Base-by-base conservation (phyloP, 768 basidiomycete species). In the Suillus ampliporus region DNA sequence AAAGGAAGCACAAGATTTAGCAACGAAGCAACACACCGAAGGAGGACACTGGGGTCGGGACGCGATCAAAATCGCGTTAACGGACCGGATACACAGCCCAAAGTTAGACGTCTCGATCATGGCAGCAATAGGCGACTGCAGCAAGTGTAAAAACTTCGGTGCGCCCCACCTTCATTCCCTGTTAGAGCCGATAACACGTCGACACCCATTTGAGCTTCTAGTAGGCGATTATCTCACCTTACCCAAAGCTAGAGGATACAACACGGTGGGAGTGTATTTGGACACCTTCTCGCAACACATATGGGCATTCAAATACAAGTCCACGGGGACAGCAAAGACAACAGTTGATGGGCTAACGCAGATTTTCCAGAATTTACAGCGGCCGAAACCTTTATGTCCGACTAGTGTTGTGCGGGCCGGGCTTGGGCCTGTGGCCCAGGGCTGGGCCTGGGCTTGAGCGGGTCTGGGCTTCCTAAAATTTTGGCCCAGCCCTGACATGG, bases 131-230 rank as follows among this genome's bases (percentile, higher is more conserved):
- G 59, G 28, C 38, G 17, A 59, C 13, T 52, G 48, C 56, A 60
- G 46, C 11, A 44, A 58, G 23, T 76, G 75, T 68, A 77, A 77
- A 57, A 65, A 67, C 31, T 79, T 78, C 47, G 75, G 79, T 1
- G 28, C 58, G 4, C 64, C 66, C 3, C 73, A 77, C 62, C 51
- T 79, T 19, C 64, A 62, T 47, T 26, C 61, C 3, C n/a, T 64
- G 5, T 37, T 64, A 17, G 34, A 60, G n/a, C 60, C 60, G 43
- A 40, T 67, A 23, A 62, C 64, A 31, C 47, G 66, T 9, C 19
- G 66, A 31, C 66, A 67, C 34, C 66, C 66, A 2, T 67, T 67
- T 64, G 66, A 67, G 38, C 61, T 67, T 4, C 19, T 67, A 13
- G 66, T 60, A 1, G 64, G 66, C 13, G 61, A 67, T 44, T 67